Conservation (phyloP, 345 rosid genomes). For the Atalantia buxifolia region DNA sequence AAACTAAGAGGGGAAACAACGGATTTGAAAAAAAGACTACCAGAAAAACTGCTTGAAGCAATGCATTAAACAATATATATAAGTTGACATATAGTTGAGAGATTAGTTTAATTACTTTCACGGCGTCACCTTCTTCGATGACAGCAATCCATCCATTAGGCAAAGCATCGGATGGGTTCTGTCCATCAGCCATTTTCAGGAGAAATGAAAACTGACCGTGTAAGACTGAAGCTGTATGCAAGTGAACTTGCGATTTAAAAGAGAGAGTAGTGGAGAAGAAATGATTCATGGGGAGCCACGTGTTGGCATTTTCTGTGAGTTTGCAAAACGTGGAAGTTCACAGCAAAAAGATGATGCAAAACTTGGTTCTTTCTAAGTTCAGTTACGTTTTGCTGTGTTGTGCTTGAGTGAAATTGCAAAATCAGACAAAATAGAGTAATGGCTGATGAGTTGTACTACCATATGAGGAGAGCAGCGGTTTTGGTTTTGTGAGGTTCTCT, state of each 20-base stretch:
- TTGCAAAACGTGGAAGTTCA: neutral
- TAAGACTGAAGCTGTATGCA: neutral
- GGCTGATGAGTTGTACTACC: neutral
- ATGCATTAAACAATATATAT: too few species aligned
- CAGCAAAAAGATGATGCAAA: neutral
- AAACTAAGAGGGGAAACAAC: neutral
- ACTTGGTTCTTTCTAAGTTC: neutral
- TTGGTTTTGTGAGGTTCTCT: neutral
- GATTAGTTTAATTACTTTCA: neutral
- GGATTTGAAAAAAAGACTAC: neutral
- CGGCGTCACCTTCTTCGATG: neutral
- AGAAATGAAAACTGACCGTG: neutral
- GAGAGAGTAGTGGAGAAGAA: neutral
- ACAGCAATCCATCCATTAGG: neutral
- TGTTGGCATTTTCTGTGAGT: neutral
- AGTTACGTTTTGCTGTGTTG: neutral
- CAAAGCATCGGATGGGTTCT: neutral
- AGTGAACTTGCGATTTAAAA: neutral
- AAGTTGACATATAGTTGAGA: neutral
- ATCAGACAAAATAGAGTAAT: conserved; percentile 7
- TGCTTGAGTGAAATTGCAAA: neutral
- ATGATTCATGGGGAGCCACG: neutral
- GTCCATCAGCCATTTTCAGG: neutral
- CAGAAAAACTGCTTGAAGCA: neutral
- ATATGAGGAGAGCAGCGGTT: neutral